phyloP scores from a whole-genome alignment of 225 moss, liverwort and hornwort species.

The Thuidium tamariscinum region DNA sequence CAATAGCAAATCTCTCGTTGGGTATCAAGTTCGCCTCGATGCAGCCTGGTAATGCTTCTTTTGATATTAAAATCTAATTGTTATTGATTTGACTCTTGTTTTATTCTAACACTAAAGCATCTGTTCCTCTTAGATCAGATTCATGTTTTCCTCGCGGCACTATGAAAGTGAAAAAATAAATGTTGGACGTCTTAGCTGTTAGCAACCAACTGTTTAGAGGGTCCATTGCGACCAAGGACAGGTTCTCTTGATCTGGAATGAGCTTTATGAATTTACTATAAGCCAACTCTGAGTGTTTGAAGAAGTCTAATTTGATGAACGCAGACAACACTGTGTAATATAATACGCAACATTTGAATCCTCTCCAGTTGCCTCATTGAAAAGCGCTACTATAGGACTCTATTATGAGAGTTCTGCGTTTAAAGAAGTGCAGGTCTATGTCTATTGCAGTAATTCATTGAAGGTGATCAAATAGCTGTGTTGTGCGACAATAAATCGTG shows the following conservation, averaged over 20 bases:
- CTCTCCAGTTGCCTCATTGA: not conserved
- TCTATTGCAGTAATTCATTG: not conserved
- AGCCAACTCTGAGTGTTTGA: not conserved
- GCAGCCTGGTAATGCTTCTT: conserved; percentile 68
- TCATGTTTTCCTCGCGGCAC: not conserved
- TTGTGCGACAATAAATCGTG: not conserved
- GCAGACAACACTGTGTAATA: not conserved
- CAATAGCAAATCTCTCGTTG: conserved; percentile 77
- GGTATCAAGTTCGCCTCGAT: conserved; percentile 98
- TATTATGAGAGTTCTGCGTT: not conserved
- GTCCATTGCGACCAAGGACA: not conserved
- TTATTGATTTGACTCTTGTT: not conserved
- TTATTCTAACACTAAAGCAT: not conserved
- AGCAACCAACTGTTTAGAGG: not conserved
- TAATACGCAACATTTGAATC: not conserved
- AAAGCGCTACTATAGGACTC: not conserved
- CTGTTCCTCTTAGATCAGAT: not conserved
- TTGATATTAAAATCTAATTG: not conserved
- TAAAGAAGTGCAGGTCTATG: not conserved
- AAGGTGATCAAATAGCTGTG: not conserved
- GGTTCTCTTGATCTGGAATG: not conserved
- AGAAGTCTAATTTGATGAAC: not conserved
- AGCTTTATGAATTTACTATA: not conserved
- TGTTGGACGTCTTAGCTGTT: not conserved
- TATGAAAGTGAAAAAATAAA: not conserved